Evolutionary conservation across 2,329 filamentous ascomycete genomes (phyloP).

Genomic region (Xylariomycetidae sp.): DNA sequence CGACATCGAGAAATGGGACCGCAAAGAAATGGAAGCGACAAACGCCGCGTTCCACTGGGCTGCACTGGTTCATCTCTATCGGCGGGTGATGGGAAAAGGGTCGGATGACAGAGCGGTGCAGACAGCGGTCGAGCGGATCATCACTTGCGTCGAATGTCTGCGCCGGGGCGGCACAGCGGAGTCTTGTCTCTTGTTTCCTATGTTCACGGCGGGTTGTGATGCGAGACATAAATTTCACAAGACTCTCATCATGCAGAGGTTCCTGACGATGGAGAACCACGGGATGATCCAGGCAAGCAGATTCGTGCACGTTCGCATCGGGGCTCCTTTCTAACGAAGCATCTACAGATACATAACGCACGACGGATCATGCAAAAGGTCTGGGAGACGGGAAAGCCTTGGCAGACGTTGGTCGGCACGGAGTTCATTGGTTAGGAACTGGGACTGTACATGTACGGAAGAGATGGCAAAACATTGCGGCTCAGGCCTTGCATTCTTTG

Average conservation of each 20-base stretch:
- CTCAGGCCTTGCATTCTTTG: too few species aligned
- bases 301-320: not conserved
- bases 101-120: slow-evolving; percentile 57
- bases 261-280: slow-evolving; percentile 64
- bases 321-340: slow-evolving; percentile 9
- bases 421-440: slow-evolving; percentile 70
- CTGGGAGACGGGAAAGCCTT: slow-evolving; percentile 63
- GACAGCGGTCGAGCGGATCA: slow-evolving; percentile 57
- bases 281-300: slow-evolving; percentile 68
- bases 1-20: slow-evolving; percentile 54
- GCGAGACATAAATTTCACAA: slow-evolving; percentile 52
- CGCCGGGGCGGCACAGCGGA: slow-evolving; percentile 65
- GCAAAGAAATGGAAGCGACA: slow-evolving; percentile 62
- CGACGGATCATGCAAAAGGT: slow-evolving; percentile 62
- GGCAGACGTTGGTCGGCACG: slow-evolving; percentile 62
- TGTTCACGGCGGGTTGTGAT: slow-evolving; percentile 81
- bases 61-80: slow-evolving; percentile 69
- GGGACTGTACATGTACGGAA: too few species aligned
- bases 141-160: slow-evolving; percentile 58
- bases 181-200: slow-evolving; percentile 70
- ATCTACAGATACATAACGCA: slow-evolving; percentile 50
- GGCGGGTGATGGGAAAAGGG: slow-evolving; percentile 63
- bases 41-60: slow-evolving; percentile 80
- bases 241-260: slow-evolving; percentile 57
- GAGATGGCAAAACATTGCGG: too few species aligned